Percentiles rank a stretch among this genome's conserved stretches.
These are phyloP conservation scores for Pleurotus tuoliensis DNA, from an alignment of 768 basidiomycete species.

Conservation along the genomic window DNA sequence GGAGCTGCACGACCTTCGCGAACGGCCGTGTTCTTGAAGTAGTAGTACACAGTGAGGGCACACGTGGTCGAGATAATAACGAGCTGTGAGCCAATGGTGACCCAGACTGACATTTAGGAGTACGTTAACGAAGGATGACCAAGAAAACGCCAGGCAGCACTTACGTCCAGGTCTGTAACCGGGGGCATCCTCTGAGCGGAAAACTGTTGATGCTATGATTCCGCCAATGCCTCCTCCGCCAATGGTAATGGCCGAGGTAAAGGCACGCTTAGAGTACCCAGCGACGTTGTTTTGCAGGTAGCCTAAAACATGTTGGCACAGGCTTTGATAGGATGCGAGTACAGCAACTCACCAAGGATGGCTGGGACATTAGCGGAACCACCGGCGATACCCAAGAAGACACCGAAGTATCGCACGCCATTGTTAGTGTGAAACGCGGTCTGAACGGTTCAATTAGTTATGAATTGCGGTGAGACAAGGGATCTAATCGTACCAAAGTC, in stretches of 20 bases:
- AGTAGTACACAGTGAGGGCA: constrained; percentile 24
- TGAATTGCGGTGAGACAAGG: background rate
- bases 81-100: constrained; percentile 32
- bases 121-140: background rate
- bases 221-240: constrained; percentile 35
- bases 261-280: constrained; percentile 34
- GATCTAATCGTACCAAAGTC: constrained; percentile 13
- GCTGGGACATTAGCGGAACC: constrained; percentile 31
- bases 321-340: constrained; percentile 22
- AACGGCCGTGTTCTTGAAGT: constrained; percentile 23
- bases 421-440: constrained; percentile 7
- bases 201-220: constrained; percentile 35
- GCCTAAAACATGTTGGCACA: background rate
- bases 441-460: background rate
- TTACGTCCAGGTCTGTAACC: constrained; percentile 12
- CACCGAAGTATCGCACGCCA: constrained; percentile 11
- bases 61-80: constrained; percentile 26
- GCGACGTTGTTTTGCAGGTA: constrained; percentile 26
- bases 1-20: constrained; percentile 27
- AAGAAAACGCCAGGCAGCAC: background rate
- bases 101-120: constrained; percentile 28
- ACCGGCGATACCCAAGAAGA: constrained; percentile 32
- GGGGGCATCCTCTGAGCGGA: constrained; percentile 31
- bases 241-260: constrained; percentile 33
- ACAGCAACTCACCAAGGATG: constrained; percentile 29